Conservation (phyloP, 163 green algal species). For the Trebouxia gelatinosa region DNA sequence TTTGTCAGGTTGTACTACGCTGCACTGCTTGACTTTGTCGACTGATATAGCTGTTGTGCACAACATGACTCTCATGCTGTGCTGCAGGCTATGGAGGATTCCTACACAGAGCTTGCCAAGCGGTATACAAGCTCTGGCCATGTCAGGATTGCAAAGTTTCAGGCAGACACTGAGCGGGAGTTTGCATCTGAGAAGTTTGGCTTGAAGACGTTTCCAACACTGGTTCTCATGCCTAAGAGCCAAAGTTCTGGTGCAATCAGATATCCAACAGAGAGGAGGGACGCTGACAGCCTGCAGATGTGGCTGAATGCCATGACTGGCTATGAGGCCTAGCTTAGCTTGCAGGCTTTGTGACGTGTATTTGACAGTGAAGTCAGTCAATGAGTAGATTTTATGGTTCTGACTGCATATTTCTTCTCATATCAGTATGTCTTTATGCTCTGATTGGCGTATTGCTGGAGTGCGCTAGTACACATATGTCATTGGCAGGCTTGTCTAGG, state of each 20-base stretch:
- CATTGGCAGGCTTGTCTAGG: too few species aligned
- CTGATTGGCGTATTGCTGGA: too few species aligned
- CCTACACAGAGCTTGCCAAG: constrained; percentile 71
- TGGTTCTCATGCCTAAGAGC: constrained; percentile 81
- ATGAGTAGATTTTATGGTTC: not conserved
- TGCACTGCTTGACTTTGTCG: too few species aligned
- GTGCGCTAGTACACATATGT: too few species aligned
- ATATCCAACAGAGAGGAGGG: constrained; percentile 84
- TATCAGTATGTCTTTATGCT: too few species aligned
- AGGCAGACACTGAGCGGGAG: constrained; percentile 88
- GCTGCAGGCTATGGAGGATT: constrained; percentile 68
- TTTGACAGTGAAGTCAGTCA: not conserved
- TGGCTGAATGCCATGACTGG: constrained; percentile 74
- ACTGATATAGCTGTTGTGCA: too few species aligned
- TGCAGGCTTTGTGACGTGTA: not conserved
- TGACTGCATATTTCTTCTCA: too few species aligned
- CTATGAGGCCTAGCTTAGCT: constrained; percentile 1
- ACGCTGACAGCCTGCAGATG: constrained; percentile 81
- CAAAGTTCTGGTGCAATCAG: constrained; percentile 25
- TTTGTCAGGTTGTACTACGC: too few species aligned
- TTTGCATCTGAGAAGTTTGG: constrained; percentile 77
- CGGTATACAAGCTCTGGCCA: constrained; percentile 55
- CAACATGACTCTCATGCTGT: not conserved
- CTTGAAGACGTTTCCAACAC: constrained; percentile 91
- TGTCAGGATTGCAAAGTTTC: constrained; percentile 84